These are phyloP conservation scores for Tephrocybe sp. DNA, from an alignment of 768 basidiomycete genomes.

Conservation along the genomic window DNA sequence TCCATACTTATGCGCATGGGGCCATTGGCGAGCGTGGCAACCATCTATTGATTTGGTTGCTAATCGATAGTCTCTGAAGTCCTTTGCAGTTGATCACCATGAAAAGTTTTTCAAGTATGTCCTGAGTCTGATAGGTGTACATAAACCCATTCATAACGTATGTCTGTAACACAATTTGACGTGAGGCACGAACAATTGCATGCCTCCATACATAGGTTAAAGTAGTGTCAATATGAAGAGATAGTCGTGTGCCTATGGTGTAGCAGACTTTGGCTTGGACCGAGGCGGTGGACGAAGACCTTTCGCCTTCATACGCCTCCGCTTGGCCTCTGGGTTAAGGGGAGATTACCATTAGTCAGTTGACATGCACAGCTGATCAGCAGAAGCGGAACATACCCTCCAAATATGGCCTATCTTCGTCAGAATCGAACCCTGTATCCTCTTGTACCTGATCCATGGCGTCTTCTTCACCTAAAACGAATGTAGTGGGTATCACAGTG, in stretches of 20 bases:
- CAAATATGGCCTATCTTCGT: slow-evolving; percentile 76
- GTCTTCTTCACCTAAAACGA: slow-evolving; percentile 28
- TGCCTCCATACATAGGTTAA: neutral
- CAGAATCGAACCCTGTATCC: slow-evolving; percentile 66
- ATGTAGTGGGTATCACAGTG: slow-evolving; percentile 17
- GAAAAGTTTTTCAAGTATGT: too few species aligned
- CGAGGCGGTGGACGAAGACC: slow-evolving; percentile 68
- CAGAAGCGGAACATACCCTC: slow-evolving; percentile 56
- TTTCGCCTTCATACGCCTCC: slow-evolving; percentile 74
- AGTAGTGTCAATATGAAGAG: slow-evolving; percentile 21
- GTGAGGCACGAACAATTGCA: neutral
- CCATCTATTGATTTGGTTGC: too few species aligned
- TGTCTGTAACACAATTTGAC: slow-evolving; percentile 3
- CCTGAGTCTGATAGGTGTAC: too few species aligned
- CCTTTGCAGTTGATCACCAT: too few species aligned
- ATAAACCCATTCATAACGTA: too few species aligned
- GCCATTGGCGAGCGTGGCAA: too few species aligned
- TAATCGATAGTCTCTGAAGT: too few species aligned
- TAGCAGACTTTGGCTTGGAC: slow-evolving; percentile 24
- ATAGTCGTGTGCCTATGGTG: slow-evolving; percentile 14
- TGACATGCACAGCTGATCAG: slow-evolving; percentile 14
- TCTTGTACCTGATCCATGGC: slow-evolving; percentile 33
- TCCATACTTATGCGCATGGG: too few species aligned
- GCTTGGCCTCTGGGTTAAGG: slow-evolving; percentile 58
- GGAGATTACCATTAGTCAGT: slow-evolving; percentile 7